Percentiles rank a stretch among this genome's conserved stretches.
Evolutionary conservation across 2,329 filamentous ascomycete genomes (phyloP).

Genomic region (Fusarium decemcellulare): DNA sequence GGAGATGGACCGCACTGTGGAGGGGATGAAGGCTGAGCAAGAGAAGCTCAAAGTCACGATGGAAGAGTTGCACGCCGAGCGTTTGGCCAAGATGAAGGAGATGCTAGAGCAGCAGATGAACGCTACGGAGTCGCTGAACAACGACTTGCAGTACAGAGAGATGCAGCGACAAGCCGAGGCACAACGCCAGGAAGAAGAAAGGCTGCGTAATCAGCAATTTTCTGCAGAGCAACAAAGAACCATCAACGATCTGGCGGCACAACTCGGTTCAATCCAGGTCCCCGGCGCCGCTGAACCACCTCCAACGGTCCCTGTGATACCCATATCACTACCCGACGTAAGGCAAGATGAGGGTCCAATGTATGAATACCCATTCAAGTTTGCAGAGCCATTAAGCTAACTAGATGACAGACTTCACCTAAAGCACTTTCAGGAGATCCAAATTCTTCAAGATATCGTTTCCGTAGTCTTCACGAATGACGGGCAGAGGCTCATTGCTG

Average conservation of each 20-base stretch:
- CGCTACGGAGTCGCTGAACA: neutral
- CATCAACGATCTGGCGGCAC: neutral
- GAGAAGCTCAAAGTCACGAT: neutral
- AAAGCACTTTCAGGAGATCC: neutral
- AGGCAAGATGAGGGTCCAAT: neutral
- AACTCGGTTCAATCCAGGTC: neutral
- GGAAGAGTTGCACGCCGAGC: neutral
- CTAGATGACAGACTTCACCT: neutral
- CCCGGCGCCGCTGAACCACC: neutral
- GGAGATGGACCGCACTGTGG: neutral
- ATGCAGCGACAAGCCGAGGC: neutral
- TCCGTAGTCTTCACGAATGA: neutral
- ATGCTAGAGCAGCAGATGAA: constrained; percentile 1
- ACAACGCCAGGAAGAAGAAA: neutral
- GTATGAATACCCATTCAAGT: no score
- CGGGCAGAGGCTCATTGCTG: neutral
- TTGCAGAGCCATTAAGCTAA: neutral
- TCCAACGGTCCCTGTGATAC: neutral
- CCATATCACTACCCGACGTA: neutral
- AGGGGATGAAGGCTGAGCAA: neutral
- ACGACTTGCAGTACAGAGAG: neutral
- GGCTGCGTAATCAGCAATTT: neutral
- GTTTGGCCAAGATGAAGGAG: neutral
- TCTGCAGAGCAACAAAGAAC: neutral
- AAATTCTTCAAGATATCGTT: neutral